These are phyloP conservation scores for Inga leiocalycina DNA, from an alignment of 306 rosid genomes.

Conservation along the genomic window DNA sequence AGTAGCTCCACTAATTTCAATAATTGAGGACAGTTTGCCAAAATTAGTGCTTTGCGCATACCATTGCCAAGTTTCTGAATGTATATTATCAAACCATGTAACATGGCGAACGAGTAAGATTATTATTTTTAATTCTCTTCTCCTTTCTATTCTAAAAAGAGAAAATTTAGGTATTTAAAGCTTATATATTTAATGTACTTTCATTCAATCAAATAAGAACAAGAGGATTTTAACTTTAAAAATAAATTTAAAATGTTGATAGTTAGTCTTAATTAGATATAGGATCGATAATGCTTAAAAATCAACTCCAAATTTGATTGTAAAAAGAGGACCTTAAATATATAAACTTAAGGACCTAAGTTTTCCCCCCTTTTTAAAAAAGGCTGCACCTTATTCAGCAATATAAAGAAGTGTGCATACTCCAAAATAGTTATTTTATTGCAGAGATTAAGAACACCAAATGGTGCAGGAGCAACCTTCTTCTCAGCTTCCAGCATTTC, in stretches of 20 bases:
- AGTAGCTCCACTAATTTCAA: neutral
- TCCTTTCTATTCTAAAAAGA: neutral
- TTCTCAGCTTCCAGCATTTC: conserved; percentile 90
- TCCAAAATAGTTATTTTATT: conserved; percentile 1
- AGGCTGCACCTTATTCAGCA: conserved; percentile 20
- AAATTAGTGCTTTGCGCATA: conserved; percentile 15
- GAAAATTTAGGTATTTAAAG: neutral
- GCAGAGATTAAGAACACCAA: conserved; percentile 23
- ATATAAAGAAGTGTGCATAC: neutral
- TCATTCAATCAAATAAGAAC: neutral
- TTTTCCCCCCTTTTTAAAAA: conserved; percentile 2
- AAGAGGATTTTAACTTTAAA: neutral
- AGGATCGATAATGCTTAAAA: neutral
- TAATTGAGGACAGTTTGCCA: neutral
- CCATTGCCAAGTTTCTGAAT: conserved; percentile 19
- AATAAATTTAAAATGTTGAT: too few relatives aligned
- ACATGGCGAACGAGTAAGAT: neutral
- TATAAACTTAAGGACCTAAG: neutral
- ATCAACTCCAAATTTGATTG: neutral
- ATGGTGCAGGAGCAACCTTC: conserved; percentile 58
- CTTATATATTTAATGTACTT: neutral
- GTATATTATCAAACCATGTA: conserved; percentile 8
- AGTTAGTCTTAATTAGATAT: neutral
- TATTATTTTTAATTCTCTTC: neutral
- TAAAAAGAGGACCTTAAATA: neutral